Evolutionary conservation across 179 eudicot species (phyloP), one percentile per base, ranked within the genome.

Genomic region (Amaranthus tricolor): DNA sequence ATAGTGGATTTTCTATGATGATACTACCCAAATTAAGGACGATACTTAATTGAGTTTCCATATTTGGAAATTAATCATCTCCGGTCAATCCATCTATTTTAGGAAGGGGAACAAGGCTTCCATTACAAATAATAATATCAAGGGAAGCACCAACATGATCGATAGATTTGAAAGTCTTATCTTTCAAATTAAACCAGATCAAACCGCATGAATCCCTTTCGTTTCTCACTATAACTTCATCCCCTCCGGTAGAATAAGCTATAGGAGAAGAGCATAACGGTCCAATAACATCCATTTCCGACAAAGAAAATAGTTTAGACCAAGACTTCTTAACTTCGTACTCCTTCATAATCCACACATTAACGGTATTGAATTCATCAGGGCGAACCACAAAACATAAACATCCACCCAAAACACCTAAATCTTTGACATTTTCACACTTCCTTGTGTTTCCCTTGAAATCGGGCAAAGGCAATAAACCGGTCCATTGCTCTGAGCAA

Each of bases 21-120:
- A 5, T 57, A 9, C 17, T 16, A 21, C 61, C 40, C 40, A 31
- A 31, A 31, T 31, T 31, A 31, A 31, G 40, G 40, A 31, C 2
- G 40, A 31, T 31, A 31, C 2, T 31, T 31, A 1, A 31, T 24
- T 31, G 40, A 31, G 40, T 31, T 31, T 31, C 2, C 40, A 31
- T 31, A 31, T 31, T 31, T 31, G 40, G 40, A 31, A 31, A 31
- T 3, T 31, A 31, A 31, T 31, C 40, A 31, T 31, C 40, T 31
- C 40, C 3, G 6, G 61, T 15, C 19, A 15, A 21, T 16, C 19
- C 5, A 61, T n/a, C 65, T 58, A 1, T 52, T 14, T 14, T 52
- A 52, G 56, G 56, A 52, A 52, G 12, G 0, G 56, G 56, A 52
- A 66, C 14, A 48, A n/a, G 70, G 70, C 70, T 66, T 66, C 53